Evolutionary conservation across 441 rosid species (phyloP).

Genomic region (Bruguiera hainesii): DNA sequence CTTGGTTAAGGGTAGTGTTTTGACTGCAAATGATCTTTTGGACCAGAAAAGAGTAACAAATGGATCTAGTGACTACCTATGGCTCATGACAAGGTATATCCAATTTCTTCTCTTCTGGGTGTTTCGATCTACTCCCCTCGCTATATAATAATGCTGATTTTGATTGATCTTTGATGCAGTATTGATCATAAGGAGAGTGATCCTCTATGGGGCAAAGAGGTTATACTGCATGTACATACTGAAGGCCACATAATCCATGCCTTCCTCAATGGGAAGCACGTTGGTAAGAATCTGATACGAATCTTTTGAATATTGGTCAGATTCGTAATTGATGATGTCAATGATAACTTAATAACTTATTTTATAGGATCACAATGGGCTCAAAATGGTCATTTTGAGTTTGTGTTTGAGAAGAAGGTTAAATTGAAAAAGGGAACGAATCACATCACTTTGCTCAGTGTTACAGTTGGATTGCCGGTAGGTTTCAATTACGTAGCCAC

Average conservation of each 20-base stretch:
- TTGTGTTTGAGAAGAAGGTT: slow-evolving; percentile 33
- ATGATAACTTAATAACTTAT: not conserved
- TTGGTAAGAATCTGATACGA: slow-evolving; percentile 32
- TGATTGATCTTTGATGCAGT: slow-evolving; percentile 9
- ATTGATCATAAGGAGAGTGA: slow-evolving; percentile 20
- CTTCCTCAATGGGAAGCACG: slow-evolving; percentile 42
- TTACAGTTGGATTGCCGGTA: slow-evolving; percentile 53
- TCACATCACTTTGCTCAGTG: slow-evolving; percentile 47
- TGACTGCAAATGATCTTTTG: slow-evolving; percentile 21
- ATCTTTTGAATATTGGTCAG: too few species aligned
- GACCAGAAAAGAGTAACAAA: slow-evolving; percentile 56
- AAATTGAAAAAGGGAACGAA: slow-evolving; percentile 44
- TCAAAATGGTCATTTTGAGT: slow-evolving; percentile 17
- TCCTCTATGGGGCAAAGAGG: slow-evolving; percentile 36
- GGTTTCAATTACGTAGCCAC: not conserved
- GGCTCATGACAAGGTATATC: slow-evolving; percentile 58
- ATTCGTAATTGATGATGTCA: not conserved
- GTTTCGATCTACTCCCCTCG: not conserved
- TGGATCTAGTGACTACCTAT: slow-evolving; percentile 58
- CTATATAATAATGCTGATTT: slow-evolving; percentile 17
- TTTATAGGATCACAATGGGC: slow-evolving; percentile 17
- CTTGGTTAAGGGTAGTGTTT: not conserved
- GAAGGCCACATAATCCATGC: slow-evolving; percentile 55
- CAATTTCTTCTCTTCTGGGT: not conserved
- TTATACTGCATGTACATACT: slow-evolving; percentile 38